Conservation (phyloP, 2,329 filamentous ascomycete species). For the Scolecobasidium constrictum region DNA sequence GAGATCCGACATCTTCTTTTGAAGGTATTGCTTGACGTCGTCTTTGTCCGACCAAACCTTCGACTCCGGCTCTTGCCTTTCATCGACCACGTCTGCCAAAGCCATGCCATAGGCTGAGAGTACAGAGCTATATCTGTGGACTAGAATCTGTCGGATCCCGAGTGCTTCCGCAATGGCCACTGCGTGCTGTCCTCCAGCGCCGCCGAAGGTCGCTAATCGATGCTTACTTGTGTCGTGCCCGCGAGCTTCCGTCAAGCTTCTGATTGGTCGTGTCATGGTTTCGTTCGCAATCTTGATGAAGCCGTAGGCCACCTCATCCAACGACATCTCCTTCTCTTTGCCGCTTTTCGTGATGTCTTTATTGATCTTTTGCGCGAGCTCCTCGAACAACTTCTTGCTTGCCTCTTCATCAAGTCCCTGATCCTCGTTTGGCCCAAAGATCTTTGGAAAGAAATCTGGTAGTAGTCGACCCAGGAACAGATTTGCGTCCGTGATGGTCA, state of each 20-base stretch:
- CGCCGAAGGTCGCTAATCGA: conserved; percentile 83
- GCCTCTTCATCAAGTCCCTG: conserved; percentile 67
- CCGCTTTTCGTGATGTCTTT: conserved; percentile 54
- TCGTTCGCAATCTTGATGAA: conserved; percentile 88
- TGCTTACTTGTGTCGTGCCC: conserved; percentile 87
- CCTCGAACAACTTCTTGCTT: conserved; percentile 63
- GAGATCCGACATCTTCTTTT: conserved; percentile 65
- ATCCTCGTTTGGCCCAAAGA: conserved; percentile 84
- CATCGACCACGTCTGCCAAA: conserved; percentile 83
- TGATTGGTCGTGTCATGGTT: conserved; percentile 81
- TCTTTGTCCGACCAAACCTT: conserved; percentile 45
- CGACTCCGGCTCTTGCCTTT: conserved; percentile 68
- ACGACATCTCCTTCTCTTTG: conserved; percentile 51
- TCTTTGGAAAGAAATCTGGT: conserved; percentile 89
- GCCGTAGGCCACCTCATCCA: conserved; percentile 79
- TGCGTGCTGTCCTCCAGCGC: conserved; percentile 83
- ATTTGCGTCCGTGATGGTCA: conserved; percentile 91
- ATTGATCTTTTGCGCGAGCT: conserved; percentile 70
- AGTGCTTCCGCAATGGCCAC: conserved; percentile 82
- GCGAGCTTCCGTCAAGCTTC: conserved; percentile 83
- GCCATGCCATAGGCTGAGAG: conserved; percentile 90
- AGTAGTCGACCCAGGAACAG: conserved; percentile 72
- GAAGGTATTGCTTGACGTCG: conserved; percentile 50
- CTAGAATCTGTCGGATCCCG: conserved; percentile 73
- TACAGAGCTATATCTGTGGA: conserved; percentile 81